Base-by-base conservation (phyloP, 192 early-diverging fungal genomes). In the Coemansia guatemalensis region DNA sequence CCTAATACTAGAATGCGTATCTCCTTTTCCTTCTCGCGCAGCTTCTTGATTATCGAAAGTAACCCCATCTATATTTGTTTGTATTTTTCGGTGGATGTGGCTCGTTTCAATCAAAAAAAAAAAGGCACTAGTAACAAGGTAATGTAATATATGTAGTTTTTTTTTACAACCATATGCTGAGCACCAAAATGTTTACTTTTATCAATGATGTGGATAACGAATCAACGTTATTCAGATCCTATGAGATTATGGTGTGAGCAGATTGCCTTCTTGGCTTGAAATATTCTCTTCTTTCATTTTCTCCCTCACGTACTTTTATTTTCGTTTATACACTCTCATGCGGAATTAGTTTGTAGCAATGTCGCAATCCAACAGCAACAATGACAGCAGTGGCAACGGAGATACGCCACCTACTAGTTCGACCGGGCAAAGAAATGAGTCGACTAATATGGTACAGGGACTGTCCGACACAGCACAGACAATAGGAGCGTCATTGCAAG, bases 1-100 rank as follows among this genome's bases (percentile, higher is more conserved):
- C 97, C 97, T 82, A 99, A 87, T 57, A 99, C 92, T 8, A 98
- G 78, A 44, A 99, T 80, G 17, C 97, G 90, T 62, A 96, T 93
- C 69, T 99, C 95, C 70, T 92, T 91, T 69, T 97, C 96, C 62
- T 93, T 92, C 59, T 87, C 86, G 32, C 92, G 90, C 48, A 92
- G 85, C 74, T 99, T 99, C 62, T 89, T 88, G 35, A 99, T 82
- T 65, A 99, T 95, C 47, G 96, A 95, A 35, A 96, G 78, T 30
- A 99, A 83, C 14, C 97, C 97, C 97, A 99, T 99, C 39, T 44
- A 17, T 44, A 2, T 17, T 26, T 6, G 22, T 21, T 51, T 52
- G 12, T 8, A 53, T n/a, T 53, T 1, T 53, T 11, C 9, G 18
- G 18, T 53, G 35, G 12, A 41, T 52, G 24, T n/a, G 24, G 22